Evolutionary conservation across 2,329 filamentous ascomycete species (phyloP), one percentile per base, ranked within the genome.

Genomic region (Botrytis aclada): DNA sequence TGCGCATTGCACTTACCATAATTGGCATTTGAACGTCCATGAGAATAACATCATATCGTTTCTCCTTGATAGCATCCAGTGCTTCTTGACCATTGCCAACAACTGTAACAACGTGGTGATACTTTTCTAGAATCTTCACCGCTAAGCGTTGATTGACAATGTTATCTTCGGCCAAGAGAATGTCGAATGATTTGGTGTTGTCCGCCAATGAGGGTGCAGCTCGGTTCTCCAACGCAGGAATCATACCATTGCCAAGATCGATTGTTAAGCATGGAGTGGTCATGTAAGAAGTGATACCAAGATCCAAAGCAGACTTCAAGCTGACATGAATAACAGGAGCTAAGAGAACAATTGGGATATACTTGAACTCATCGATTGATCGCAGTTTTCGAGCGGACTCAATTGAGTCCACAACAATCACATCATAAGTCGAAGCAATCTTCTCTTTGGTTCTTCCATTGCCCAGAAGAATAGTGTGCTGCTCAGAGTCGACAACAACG

Each of bases 21-120:
- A 98, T 93, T n/a, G 96, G 96, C 96, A 99, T 99, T 82, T 98
- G 96, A 29, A 99, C 96, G 81, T 99, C 96, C 96, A 99, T 99
- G 66, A 99, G 87, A 76, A 99, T 96, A 75, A 97, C 93, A 82
- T 99, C 96, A 81, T 97, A 99, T 81, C 93, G 92, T 84, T 92
- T 95, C 81, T 91, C 89, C 86, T 97, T 95, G 78, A 98, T 90
- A n/a, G 93, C 91, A 80, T 98, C 93, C 22, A 98, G 90, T 1
- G 96, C 96, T 80, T 98, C 95, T 76, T 95, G 88, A 74, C 96
- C 96, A 81, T 99, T 99, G 79, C 95, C 94, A 61, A 97, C 96
- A 37, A 99, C 96, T 1, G 93, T 95, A 37, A 97, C 93, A 39
- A 91, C 91, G 80, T 97, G 93, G 80, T 98, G 95, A 82, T 98